A percentile compares a stretch with the other conserved stretches of the same genome.
phyloP scores from a whole-genome alignment of 1,284 basidiomycete species.

The Microbotryum lychnidis-dioicae region DNA sequence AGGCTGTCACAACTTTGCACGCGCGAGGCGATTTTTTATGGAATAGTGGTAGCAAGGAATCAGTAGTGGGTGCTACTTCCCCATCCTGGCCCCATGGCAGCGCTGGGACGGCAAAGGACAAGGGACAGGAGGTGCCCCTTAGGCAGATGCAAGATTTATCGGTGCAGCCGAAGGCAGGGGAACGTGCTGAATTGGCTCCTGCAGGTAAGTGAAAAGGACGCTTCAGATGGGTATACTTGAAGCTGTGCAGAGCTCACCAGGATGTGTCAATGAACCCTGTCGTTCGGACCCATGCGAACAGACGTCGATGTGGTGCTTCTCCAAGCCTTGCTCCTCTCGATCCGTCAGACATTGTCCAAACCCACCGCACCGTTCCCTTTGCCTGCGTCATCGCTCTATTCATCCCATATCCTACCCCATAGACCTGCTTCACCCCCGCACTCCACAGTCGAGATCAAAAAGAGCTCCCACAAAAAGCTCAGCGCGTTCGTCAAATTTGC shows the following conservation, averaged over 20 bases:
- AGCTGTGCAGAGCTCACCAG: too few relatives aligned
- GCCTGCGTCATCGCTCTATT: constrained; percentile 65
- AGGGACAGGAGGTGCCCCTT: too few relatives aligned
- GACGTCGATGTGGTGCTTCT: constrained; percentile 61
- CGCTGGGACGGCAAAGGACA: too few relatives aligned
- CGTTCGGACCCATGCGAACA: constrained; percentile 27
- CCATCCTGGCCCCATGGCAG: too few relatives aligned
- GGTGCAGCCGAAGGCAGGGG: too few relatives aligned
- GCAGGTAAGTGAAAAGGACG: background rate
- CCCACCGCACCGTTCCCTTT: constrained; percentile 61
- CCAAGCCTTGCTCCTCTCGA: constrained; percentile 57
- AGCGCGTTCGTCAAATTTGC: constrained; percentile 64
- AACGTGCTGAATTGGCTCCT: background rate
- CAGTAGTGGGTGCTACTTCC: too few relatives aligned
- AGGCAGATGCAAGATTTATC: too few relatives aligned
- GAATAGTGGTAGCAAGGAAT: constrained; percentile 4
- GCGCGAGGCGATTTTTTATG: constrained; percentile 18
- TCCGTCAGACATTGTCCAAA: constrained; percentile 48
- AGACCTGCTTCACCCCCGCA: constrained; percentile 49
- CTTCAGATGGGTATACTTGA: too few relatives aligned
- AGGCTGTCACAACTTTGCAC: constrained; percentile 55
- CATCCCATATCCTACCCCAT: constrained; percentile 63
- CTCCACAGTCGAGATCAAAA: constrained; percentile 48
- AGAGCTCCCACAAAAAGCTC: constrained; percentile 68
- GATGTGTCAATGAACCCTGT: too few relatives aligned